phyloP scores from a whole-genome alignment of 176 grass and related monocot species.

The Avena atlantica region DNA sequence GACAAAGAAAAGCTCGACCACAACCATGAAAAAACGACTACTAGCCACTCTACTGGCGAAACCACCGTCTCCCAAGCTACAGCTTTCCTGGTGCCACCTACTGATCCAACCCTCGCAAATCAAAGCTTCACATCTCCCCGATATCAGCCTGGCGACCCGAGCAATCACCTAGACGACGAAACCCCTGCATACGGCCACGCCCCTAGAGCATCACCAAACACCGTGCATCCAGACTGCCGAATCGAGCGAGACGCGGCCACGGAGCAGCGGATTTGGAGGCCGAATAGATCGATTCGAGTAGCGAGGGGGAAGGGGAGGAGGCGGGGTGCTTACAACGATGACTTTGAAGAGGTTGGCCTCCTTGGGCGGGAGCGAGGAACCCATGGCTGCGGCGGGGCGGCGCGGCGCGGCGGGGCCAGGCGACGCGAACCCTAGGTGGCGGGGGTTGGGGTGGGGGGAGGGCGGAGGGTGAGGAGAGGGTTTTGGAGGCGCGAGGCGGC shows the following conservation, averaged over 20 bases:
- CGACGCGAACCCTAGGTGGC: constrained; percentile 43
- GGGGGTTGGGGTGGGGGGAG: background rate
- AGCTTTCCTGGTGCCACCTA: background rate
- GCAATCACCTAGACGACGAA: constrained; percentile 9
- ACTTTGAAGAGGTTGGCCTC: constrained; percentile 99
- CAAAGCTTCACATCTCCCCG: background rate
- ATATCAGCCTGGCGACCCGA: constrained; percentile 16
- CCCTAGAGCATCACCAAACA: constrained; percentile 6
- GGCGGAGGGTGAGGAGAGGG: constrained; percentile 9
- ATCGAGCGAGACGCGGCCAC: constrained; percentile 36
- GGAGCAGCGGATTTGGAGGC: constrained; percentile 29
- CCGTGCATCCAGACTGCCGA: background rate
- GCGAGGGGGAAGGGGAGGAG: background rate
- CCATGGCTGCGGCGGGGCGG: constrained; percentile 60
- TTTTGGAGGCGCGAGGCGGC: constrained; percentile 56
- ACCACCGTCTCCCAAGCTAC: background rate
- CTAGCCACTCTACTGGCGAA: constrained; percentile 7
- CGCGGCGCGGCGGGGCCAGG: constrained; percentile 13
- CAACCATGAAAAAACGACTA: background rate
- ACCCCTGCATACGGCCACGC: background rate
- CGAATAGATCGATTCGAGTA: constrained; percentile 44
- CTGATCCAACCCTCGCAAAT: constrained; percentile 27
- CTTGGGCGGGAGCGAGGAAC: constrained; percentile 95
- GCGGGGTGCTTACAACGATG: constrained; percentile 85
- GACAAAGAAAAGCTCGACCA: background rate